These are phyloP conservation scores for Taphrina sp. DNA, from an alignment of 1,139 yeast genomes.

Conservation along the genomic window DNA sequence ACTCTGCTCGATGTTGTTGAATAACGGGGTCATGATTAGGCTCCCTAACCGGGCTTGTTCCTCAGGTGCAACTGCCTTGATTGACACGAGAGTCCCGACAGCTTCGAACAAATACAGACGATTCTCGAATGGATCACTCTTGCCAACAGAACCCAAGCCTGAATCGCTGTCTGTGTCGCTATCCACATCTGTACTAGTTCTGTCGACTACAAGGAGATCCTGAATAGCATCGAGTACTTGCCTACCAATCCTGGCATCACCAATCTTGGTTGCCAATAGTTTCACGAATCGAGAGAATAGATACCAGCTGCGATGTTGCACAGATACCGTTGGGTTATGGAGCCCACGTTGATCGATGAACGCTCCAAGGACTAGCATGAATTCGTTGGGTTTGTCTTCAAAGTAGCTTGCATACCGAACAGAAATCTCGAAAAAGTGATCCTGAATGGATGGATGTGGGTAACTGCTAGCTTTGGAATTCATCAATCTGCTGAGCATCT, in stretches of 20 bases:
- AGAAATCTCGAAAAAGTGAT: constrained; percentile 77
- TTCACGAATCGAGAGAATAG: constrained; percentile 79
- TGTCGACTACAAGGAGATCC: constrained; percentile 56
- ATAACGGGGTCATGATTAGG: constrained; percentile 71
- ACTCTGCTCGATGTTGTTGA: constrained; percentile 64
- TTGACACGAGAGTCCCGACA: constrained; percentile 59
- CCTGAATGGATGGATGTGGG: constrained; percentile 71
- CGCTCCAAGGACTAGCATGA: constrained; percentile 65
- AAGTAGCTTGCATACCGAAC: constrained; percentile 75
- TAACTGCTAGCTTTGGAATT: constrained; percentile 46
- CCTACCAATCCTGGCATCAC: constrained; percentile 46
- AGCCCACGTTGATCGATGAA: constrained; percentile 81
- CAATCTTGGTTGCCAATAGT: constrained; percentile 64
- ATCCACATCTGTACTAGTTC: constrained; percentile 44
- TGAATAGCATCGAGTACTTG: constrained; percentile 54
- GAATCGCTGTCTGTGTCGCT: constrained; percentile 48
- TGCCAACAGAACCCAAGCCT: constrained; percentile 51
- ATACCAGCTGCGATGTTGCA: constrained; percentile 86
- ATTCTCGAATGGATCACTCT: constrained; percentile 66
- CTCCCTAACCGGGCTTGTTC: constrained; percentile 50
- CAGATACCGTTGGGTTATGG: constrained; percentile 68
- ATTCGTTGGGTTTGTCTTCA: constrained; percentile 52
- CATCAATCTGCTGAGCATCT: constrained; percentile 64
- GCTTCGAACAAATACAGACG: constrained; percentile 84
- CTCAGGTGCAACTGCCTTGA: constrained; percentile 37